phyloP scores from a whole-genome alignment of 73 alveolate genomes.

The Breviolum minutum region DNA sequence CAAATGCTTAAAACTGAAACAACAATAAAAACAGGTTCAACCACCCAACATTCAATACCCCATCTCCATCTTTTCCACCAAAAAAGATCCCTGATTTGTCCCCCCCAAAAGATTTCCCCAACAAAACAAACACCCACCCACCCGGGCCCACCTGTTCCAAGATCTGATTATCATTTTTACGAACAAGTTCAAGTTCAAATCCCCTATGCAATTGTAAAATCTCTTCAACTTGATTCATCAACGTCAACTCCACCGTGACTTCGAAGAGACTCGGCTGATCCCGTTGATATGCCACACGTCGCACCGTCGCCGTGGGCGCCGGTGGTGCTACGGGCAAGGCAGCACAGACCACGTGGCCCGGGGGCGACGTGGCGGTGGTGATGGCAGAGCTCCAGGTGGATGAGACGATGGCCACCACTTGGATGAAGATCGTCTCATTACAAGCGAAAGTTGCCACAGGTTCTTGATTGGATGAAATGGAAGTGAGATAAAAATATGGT shows the following conservation, averaged over 20 bases:
- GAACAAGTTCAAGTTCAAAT: conserved; percentile 21
- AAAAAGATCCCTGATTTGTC: no score
- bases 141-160: neutral
- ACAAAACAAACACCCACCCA: no score
- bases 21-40: no score
- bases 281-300: neutral
- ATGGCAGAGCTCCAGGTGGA: neutral
- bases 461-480: neutral
- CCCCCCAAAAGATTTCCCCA: no score
- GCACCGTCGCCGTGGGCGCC: neutral
- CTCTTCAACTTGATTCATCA: conserved; percentile 4
- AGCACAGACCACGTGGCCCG: neutral
- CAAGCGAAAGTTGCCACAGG: neutral
- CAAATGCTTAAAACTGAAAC: no score
- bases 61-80: no score
- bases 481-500: neutral
- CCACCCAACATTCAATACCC: no score
- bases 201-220: conserved; percentile 24
- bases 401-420: conserved; percentile 42
- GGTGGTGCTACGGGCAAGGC: neutral
- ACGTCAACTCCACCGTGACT: conserved; percentile 27
- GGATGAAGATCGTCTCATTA: conserved; percentile 14
- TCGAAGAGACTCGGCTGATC: neutral
- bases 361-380: neutral
- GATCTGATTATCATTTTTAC: neutral